phyloP scores from a whole-genome alignment of 257 asterid genomes.

The Jaltomata sinuosa region DNA sequence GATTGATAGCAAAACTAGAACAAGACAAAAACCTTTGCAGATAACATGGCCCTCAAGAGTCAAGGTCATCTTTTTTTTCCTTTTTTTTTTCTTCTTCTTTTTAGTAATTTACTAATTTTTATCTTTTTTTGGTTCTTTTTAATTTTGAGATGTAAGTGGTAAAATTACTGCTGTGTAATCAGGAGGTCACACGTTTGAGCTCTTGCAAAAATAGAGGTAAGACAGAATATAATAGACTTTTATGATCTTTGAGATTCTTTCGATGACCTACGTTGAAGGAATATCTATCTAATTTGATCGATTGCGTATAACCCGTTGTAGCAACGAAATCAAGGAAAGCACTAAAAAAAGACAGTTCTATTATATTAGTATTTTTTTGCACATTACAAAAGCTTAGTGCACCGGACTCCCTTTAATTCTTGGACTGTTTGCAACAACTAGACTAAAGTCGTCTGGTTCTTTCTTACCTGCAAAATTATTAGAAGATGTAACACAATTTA shows the following conservation, averaged over 20 bases:
- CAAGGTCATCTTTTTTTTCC: neutral
- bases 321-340: no score
- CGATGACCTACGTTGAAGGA: no score
- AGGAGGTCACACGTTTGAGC: neutral
- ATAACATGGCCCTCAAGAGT: neutral
- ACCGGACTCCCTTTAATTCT: neutral
- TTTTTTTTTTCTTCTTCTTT: neutral
- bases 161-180: neutral
- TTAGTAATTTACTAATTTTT: neutral
- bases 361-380: no score
- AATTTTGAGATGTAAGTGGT: fast-evolving
- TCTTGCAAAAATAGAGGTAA: no score
- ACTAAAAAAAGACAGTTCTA: no score
- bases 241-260: no score
- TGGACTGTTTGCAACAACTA: neutral
- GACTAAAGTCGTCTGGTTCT: neutral
- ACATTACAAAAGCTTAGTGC: neutral
- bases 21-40: neutral
- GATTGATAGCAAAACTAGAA: neutral
- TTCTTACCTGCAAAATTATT: neutral
- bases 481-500: neutral
- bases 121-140: neutral
- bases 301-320: no score
- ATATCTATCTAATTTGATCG: no score
- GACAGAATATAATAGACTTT: neutral